These are phyloP conservation scores for Pistacia integerrima DNA, from an alignment of 345 rosid genomes.

Conservation along the genomic window DNA sequence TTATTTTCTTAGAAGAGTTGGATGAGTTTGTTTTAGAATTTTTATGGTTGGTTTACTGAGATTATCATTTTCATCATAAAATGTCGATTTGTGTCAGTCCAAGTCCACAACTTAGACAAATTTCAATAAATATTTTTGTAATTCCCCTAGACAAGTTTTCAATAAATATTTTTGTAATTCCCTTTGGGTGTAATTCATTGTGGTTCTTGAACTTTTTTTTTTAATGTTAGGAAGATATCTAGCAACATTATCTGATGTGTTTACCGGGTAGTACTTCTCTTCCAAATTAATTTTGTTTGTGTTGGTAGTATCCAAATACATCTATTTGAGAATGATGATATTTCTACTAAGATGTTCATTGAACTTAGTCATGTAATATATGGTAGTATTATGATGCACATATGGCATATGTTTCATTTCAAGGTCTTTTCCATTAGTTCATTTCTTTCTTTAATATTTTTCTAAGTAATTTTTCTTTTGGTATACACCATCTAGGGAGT, in stretches of 20 bases:
- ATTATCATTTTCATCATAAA: too few species aligned
- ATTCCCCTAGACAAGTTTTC: too few species aligned
- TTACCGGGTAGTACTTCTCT: not conserved
- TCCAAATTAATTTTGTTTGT: constrained; percentile 8
- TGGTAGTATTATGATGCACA: not conserved
- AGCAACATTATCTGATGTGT: not conserved
- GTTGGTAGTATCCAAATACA: not conserved
- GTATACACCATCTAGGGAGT: constrained; percentile 49
- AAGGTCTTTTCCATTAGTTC: not conserved
- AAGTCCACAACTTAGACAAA: too few species aligned
- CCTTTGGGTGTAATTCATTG: not conserved
- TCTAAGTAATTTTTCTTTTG: too few species aligned
- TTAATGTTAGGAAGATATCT: not conserved
- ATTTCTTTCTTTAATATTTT: constrained; percentile 13
- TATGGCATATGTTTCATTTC: not conserved
- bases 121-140: too few species aligned
- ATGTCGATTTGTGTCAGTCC: too few species aligned
- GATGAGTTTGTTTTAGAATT: too few species aligned
- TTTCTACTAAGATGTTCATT: constrained; percentile 3
- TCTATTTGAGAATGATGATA: not conserved
- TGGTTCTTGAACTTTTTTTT: not conserved
- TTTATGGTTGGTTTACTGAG: too few species aligned
- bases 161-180: too few species aligned
- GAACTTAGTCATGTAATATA: not conserved
- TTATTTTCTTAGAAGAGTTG: too few species aligned